A percentile compares a stretch with the other conserved stretches of the same genome.
phyloP scores from a whole-genome alignment of 2,329 filamentous ascomycete genomes.

The Thelonectria blattea region DNA sequence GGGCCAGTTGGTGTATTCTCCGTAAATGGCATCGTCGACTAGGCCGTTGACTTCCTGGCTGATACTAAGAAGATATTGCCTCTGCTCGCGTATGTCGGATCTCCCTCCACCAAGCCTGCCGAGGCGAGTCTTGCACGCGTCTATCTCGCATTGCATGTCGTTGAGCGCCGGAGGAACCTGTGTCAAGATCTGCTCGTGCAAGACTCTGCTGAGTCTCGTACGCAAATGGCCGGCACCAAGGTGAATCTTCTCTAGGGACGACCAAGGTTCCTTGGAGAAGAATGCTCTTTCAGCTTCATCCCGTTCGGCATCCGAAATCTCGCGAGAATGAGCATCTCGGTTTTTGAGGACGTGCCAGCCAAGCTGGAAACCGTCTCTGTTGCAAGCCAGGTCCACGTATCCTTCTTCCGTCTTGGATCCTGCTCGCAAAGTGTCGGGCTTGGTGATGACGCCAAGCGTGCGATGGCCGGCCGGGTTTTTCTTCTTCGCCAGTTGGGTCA shows the following conservation, averaged over 20 bases:
- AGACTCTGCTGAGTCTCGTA: background rate
- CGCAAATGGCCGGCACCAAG: background rate
- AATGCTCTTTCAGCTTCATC: background rate
- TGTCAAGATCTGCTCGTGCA: background rate
- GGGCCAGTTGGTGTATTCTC: background rate
- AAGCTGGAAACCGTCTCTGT: conserved; percentile 19
- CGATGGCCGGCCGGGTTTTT: conserved; percentile 6
- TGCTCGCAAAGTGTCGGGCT: conserved; percentile 19
- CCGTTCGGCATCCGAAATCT: background rate
- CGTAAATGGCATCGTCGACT: background rate
- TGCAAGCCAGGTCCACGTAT: conserved; percentile 17
- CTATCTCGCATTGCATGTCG: background rate
- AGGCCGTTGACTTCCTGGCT: background rate
- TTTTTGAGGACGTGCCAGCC: conserved; percentile 35
- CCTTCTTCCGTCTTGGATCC: conserved; percentile 14
- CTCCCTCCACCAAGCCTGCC: background rate
- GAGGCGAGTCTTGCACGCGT: background rate
- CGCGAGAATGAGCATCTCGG: background rate
- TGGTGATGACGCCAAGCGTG: conserved; percentile 27
- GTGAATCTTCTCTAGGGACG: background rate
- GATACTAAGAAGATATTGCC: background rate
- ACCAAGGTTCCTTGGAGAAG: background rate
- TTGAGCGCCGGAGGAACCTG: background rate
- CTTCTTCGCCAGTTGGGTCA: background rate
- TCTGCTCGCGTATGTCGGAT: background rate